Percentiles rank a stretch among this genome's conserved stretches.
Evolutionary conservation across 306 rosid genomes (phyloP).

Genomic region (Lathyrus sativus): DNA sequence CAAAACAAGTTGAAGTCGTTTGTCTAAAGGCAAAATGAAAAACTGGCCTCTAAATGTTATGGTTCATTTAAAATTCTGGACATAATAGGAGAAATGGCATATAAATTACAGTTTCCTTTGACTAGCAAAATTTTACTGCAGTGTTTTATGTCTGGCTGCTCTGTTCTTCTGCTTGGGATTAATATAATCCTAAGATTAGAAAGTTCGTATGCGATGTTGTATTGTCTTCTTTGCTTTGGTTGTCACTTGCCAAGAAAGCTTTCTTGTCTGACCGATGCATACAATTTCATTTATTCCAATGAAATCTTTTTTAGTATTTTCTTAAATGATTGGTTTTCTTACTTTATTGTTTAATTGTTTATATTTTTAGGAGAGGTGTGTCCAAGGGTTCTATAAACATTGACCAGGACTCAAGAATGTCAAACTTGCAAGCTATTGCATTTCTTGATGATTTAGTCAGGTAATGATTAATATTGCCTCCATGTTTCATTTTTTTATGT

Average conservation of each 20-base stretch:
- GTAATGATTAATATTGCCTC: constrained; percentile 44
- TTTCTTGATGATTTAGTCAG: constrained; percentile 62
- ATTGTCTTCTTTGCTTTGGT: constrained; percentile 9
- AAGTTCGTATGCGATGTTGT: background rate
- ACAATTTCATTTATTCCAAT: background rate
- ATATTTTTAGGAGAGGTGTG: constrained; percentile 65
- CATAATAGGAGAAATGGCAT: too few species aligned
- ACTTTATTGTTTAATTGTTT: constrained; percentile 24
- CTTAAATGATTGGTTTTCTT: constrained; percentile 12
- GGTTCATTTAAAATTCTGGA: too few species aligned
- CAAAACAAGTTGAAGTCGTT: too few species aligned
- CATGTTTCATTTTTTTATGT: constrained; percentile 4
- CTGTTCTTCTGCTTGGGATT: background rate
- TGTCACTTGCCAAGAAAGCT: constrained; percentile 10
- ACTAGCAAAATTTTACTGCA: background rate
- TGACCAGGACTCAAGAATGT: constrained; percentile 51
- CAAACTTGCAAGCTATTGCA: constrained; percentile 54
- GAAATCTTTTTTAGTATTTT: background rate
- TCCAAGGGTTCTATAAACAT: constrained; percentile 45
- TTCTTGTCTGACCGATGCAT: background rate
- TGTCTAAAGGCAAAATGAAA: too few species aligned
- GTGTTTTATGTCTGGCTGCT: background rate
- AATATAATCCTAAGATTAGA: background rate
- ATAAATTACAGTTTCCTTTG: too few species aligned
- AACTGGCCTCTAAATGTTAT: too few species aligned